These are phyloP conservation scores for Arthrobotrys sinensis DNA, from an alignment of 2,329 filamentous ascomycete species.

Conservation along the genomic window DNA sequence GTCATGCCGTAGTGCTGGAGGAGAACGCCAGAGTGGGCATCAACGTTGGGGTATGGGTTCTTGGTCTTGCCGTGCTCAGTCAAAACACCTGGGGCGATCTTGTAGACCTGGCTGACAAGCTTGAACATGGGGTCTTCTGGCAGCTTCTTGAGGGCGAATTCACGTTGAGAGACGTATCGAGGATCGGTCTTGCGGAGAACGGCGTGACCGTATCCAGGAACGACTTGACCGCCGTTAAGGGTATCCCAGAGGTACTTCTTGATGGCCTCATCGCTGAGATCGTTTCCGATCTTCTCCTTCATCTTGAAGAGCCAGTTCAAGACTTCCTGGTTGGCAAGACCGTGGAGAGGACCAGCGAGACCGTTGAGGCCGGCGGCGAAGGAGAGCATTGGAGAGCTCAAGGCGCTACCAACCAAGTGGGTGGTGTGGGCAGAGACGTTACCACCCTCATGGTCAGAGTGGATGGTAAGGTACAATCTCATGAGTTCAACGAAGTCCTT, in stretches of 20 bases:
- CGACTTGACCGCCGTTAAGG: slow-evolving; percentile 93
- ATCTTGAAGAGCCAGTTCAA: slow-evolving; percentile 99
- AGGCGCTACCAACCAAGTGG: slow-evolving; percentile 94
- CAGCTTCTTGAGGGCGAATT: slow-evolving; percentile 93
- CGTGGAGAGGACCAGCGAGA: slow-evolving; percentile 97
- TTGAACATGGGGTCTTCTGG: slow-evolving; percentile 99
- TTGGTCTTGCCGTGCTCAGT: slow-evolving; percentile 99
- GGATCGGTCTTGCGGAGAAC: slow-evolving; percentile 99
- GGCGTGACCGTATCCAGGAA: slow-evolving; percentile 98
- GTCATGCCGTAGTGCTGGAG: slow-evolving; percentile 99
- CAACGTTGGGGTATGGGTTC: slow-evolving; percentile 99
- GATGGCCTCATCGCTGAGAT: slow-evolving; percentile 96
- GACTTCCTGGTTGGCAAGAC: slow-evolving; percentile 99
- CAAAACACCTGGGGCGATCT: slow-evolving; percentile 97
- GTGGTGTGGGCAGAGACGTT: slow-evolving; percentile 99
- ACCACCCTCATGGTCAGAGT: slow-evolving; percentile 99
- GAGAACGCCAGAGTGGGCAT: slow-evolving; percentile 98
- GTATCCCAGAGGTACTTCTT: slow-evolving; percentile 99
- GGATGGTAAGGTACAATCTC: slow-evolving; percentile 99
- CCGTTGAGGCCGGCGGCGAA: slow-evolving; percentile 97
- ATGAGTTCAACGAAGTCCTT: slow-evolving; percentile 97
- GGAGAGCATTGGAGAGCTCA: slow-evolving; percentile 97
- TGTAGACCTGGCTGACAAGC: slow-evolving; percentile 99
- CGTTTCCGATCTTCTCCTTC: slow-evolving; percentile 94
- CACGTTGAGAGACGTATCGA: slow-evolving; percentile 97